Conservation (phyloP, 306 rosid genomes). For the Dalbergia oliveri region DNA sequence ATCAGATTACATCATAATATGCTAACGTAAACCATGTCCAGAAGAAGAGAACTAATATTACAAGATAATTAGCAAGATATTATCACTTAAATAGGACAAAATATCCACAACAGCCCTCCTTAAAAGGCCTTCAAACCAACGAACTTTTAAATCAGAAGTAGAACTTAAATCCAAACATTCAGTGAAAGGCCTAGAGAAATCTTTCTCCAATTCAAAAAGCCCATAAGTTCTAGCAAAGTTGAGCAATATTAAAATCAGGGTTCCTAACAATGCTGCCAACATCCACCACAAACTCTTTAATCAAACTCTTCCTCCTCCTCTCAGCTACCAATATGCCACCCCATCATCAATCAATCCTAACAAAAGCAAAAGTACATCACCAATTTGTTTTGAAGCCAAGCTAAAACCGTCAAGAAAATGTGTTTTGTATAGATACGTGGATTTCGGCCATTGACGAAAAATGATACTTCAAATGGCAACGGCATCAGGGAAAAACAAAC, state of each 20-base stretch:
- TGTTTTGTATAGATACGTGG: background rate
- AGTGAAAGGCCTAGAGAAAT: conserved; percentile 2
- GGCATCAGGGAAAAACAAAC: conserved; percentile 4
- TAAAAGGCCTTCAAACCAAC: conserved; percentile 35
- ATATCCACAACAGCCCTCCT: conserved; percentile 16
- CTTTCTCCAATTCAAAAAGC: background rate
- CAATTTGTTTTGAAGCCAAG: conserved; percentile 17
- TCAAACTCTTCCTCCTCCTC: background rate
- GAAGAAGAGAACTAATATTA: background rate
- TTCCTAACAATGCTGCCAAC: conserved; percentile 27
- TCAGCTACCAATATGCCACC: background rate
- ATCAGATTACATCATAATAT: background rate
- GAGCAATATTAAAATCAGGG: conserved; percentile 11
- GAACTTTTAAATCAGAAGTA: background rate
- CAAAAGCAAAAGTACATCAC: background rate
- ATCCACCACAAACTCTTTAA: background rate
- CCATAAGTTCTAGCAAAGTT: background rate
- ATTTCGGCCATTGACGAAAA: conserved; percentile 26
- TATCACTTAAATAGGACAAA: background rate
- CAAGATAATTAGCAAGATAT: background rate
- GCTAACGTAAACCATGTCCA: background rate
- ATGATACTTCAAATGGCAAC: conserved; percentile 19
- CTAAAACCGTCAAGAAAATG: background rate
- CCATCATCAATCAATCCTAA: conserved; percentile 21
- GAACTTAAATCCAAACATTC: conserved; percentile 10